Percentiles rank a stretch among this genome's conserved stretches.
These are phyloP conservation scores for Pseudogymnoascus sp. DNA, from an alignment of 2,329 filamentous ascomycete genomes.

Conservation along the genomic window DNA sequence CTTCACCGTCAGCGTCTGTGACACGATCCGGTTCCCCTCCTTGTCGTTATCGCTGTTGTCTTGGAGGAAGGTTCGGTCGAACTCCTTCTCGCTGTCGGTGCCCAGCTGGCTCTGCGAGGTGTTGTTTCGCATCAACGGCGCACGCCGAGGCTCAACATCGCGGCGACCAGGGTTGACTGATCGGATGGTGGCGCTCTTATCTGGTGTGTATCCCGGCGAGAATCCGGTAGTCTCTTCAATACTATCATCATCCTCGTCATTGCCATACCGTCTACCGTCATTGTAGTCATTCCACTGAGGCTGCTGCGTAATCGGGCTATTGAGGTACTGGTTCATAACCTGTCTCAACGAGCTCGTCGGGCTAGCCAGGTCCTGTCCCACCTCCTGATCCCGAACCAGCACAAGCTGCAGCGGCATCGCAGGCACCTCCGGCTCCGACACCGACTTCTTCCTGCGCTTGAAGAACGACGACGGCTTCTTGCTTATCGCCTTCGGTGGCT, in stretches of 20 bases:
- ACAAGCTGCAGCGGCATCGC: slow-evolving; percentile 40
- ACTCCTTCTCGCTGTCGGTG: slow-evolving; percentile 16
- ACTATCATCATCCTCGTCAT: slow-evolving; percentile 14
- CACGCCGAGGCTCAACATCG: slow-evolving; percentile 5
- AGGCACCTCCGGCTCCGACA: slow-evolving; percentile 57
- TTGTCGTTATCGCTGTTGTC: slow-evolving; percentile 45
- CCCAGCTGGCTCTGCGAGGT: background rate
- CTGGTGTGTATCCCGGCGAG: slow-evolving; percentile 67
- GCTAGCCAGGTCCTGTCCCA: slow-evolving; percentile 32
- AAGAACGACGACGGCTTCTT: slow-evolving; percentile 97
- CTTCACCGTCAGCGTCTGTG: slow-evolving; percentile 14
- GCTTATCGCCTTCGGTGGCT: slow-evolving; percentile 42
- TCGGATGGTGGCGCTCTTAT: slow-evolving; percentile 62
- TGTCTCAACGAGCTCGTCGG: slow-evolving; percentile 73
- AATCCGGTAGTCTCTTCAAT: slow-evolving; percentile 44
- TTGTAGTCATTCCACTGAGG: background rate
- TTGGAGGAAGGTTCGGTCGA: slow-evolving; percentile 41
- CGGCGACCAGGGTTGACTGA: slow-evolving; percentile 44
- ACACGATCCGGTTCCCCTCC: slow-evolving; percentile 27
- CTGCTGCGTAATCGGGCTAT: slow-evolving; percentile 13
- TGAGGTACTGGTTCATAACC: slow-evolving; percentile 79
- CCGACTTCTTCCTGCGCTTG: slow-evolving; percentile 82
- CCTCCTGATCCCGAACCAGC: slow-evolving; percentile 12
- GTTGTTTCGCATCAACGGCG: background rate
- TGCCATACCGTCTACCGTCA: background rate